These are phyloP conservation scores for Talaromyces sp. DNA, from an alignment of 2,329 filamentous ascomycete genomes.

Conservation along the genomic window DNA sequence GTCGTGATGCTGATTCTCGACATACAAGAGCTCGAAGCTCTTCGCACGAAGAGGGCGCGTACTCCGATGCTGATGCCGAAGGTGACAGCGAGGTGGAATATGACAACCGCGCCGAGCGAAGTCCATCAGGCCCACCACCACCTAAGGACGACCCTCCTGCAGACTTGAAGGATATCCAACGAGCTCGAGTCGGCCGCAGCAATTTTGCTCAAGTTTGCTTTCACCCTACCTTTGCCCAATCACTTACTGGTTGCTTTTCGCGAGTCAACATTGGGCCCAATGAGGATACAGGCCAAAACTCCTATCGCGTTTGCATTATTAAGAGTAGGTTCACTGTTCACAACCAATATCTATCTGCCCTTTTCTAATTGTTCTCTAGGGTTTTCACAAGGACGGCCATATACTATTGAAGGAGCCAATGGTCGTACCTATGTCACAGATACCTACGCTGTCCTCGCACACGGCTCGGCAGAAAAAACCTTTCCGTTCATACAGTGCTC, in stretches of 20 bases:
- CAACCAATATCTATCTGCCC: conserved; percentile 15
- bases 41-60: conserved; percentile 56
- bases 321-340: conserved; percentile 55
- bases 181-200: conserved; percentile 73
- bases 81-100: conserved; percentile 78
- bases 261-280: conserved; percentile 79
- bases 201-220: conserved; percentile 91
- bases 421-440: conserved; percentile 77
- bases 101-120: conserved; percentile 53
- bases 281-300: conserved; percentile 62
- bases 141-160: conserved; percentile 64
- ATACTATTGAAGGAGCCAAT: conserved; percentile 69
- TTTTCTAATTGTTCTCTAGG: conserved; percentile 43
- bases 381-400: conserved; percentile 73
- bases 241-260: conserved; percentile 77
- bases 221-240: conserved; percentile 79
- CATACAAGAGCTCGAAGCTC: conserved; percentile 57
- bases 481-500: conserved; percentile 92
- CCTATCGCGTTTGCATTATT: conserved; percentile 84
- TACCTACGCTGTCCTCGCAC: conserved; percentile 73
- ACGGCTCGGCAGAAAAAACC: conserved; percentile 76
- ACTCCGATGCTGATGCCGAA: conserved; percentile 59
- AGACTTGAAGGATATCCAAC: conserved; percentile 74
- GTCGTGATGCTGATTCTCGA: conserved; percentile 33
- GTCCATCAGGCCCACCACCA: conserved; percentile 30